Base-by-base conservation (phyloP, 1,284 basidiomycete genomes). In the Pascua guehoae region DNA sequence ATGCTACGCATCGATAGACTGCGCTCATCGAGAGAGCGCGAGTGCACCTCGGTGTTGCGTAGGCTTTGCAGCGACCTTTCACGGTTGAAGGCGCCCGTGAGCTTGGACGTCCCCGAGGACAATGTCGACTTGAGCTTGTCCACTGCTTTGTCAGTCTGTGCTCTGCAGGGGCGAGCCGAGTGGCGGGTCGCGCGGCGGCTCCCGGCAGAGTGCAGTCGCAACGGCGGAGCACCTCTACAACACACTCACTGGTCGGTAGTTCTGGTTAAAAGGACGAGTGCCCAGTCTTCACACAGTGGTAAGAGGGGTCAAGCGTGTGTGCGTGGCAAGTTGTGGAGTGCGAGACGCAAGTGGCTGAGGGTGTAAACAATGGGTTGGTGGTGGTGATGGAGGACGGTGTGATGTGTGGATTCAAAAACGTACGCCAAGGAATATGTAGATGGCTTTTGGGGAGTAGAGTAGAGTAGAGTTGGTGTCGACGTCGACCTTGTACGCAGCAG, bases 101-200 rank as follows among this genome's bases (percentile, higher is more conserved):
- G 14, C 51, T 56, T 56, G 38, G 46, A 47, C 8, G 50, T 32
- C 4, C 46, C 39, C 1, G 49, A 43, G 1, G 49, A 18, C 10
- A 56, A 40, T 3, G 47, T 45, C 10, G 46, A 39, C 50, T 53
- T 57, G 50, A 57, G 41, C 47, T 52, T 49, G 46, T 57, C 41
- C 55, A 57, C 55, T 57, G 49, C n/a, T 47, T 24, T 4, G 45
- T 46, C 45, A 46, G 45, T 46, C 45, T 11, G 32, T 36, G 18
- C 10, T 12, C 4, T 12, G 40, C 40, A 41, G 12, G 40, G n/a
- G n/a, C 40, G 12, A n/a, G n/a, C n/a, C 2, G 40, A 41, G 40
- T 41, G 40, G 12, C n/a, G 40, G 40, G 12, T 12, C 12, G n/a
- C 40, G n/a, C 40, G 10, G 40, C 12, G 12, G 40, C 12, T 41